Base-by-base conservation (phyloP, 768 basidiomycete species). In the Kwoniella shandongensis region DNA sequence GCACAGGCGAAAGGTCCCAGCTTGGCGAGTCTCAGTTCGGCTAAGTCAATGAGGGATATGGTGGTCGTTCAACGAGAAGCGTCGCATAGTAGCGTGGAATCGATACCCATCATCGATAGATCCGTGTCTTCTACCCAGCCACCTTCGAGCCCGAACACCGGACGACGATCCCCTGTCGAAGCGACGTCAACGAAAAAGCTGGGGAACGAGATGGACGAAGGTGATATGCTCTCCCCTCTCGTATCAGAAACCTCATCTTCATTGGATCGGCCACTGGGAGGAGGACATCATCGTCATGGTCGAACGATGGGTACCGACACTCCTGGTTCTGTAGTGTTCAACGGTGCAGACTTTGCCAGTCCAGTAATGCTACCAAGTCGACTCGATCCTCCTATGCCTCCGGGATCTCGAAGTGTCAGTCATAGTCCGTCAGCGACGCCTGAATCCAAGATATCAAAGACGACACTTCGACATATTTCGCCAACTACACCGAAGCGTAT, bases 31-130 rank as follows among this genome's bases (percentile, higher is more conserved):
- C 36, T 70, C 2, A 48, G 23, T 22, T 68, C 66, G 18, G 71
- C 63, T 6, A 47, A 55, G 25, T 64, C 66, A 29, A 70, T 73
- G 71, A 40, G 71, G 40, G 69, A 70, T 55, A 73, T 73, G 71
- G 54, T 66, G 6, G 55, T 73, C 18, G 61, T 73, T 0, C 66
- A 68, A 40, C 48, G 69, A 15, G 64, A 73, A 36, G 40, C 46
- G 2, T 57, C 63, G 5, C 44, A 47, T 17, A 57, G 32, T 17
- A 42, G 48, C 3, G 17, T 27, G 3, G 66, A 51, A 22, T 36
- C 35, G 36, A 47, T 47, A 26, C 38, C 45, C 13, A 13, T 49
- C 4, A 56, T 56, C 36, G 55, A 44, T n/a, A 35, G 7, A 12
- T 51, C 38, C 5, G 25, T 39, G 18, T 22, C 13, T 49, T 49